Evolutionary conservation across 2,329 filamentous ascomycete genomes (phyloP).

Genomic region (Knoxdaviesia capensis): DNA sequence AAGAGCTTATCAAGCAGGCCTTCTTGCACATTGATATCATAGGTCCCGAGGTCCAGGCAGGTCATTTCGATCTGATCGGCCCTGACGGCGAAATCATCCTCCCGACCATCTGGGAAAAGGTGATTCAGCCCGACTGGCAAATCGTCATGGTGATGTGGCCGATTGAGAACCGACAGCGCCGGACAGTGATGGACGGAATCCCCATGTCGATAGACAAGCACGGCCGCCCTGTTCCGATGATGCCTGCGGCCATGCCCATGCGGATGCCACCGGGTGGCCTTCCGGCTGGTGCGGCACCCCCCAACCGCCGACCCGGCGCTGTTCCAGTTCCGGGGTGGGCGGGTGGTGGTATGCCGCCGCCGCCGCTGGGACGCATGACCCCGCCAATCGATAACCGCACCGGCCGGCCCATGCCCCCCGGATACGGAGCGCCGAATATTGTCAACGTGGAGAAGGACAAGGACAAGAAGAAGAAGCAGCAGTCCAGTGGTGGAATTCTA

Average conservation of each 20-base stretch:
- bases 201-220: neutral
- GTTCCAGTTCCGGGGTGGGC: too few species aligned
- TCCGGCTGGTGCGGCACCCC: constrained; percentile 7
- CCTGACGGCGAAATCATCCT: constrained; percentile 70
- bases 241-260: constrained; percentile 4
- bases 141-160: constrained; percentile 40
- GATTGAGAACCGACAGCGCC: constrained; percentile 21
- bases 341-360: neutral
- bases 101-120: constrained; percentile 58
- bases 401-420: neutral
- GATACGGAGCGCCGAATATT: neutral
- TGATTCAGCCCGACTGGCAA: constrained; percentile 49
- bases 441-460: constrained; percentile 1
- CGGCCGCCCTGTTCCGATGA: neutral
- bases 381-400: neutral
- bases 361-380: neutral
- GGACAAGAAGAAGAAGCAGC: constrained; percentile 9
- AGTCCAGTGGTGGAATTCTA: constrained; percentile 3
- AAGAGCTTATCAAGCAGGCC: constrained; percentile 68
- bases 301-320: too few species aligned
- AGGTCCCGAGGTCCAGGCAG: constrained; percentile 54
- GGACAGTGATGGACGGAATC: constrained; percentile 6
- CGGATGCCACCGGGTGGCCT: constrained; percentile 2
- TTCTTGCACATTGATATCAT: constrained; percentile 62
- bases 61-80: constrained; percentile 63